Conservation (phyloP, 1,139 yeast species). For the Pichia kudriavzevii region DNA sequence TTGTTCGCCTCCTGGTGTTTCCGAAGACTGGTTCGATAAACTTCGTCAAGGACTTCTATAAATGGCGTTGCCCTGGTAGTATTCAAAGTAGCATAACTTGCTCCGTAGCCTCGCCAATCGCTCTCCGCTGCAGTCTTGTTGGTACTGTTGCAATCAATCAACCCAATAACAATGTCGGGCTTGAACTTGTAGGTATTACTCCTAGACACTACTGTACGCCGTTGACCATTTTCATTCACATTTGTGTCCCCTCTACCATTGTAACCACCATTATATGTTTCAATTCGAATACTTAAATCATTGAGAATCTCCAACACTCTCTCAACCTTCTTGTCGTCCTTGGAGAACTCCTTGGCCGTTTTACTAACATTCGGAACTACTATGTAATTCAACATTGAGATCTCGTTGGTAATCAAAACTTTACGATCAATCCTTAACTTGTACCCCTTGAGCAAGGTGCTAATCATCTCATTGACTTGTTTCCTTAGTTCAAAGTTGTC, state of each 20-base stretch:
- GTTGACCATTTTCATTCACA: too few species aligned
- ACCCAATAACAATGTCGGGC: conserved; percentile 8
- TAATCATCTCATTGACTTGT: conserved; percentile 15
- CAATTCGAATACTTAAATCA: conserved; percentile 4
- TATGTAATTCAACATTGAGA: conserved; percentile 43
- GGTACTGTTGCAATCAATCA: conserved; percentile 4
- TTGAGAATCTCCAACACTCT: conserved; percentile 5
- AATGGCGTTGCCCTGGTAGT: conserved; percentile 7
- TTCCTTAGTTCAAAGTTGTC: conserved; percentile 20
- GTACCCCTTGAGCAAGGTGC: conserved; percentile 7
- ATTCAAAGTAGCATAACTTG: too few species aligned
- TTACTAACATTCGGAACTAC: conserved; percentile 32
- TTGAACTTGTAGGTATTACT: conserved; percentile 6
- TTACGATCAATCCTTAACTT: conserved; percentile 2
- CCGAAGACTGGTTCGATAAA: too few species aligned
- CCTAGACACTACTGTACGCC: too few species aligned
- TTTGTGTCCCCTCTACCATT: not conserved
- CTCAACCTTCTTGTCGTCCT: conserved; percentile 11
- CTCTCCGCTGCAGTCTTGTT: conserved; percentile 8
- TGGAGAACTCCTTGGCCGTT: conserved; percentile 24
- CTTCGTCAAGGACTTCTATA: conserved; percentile 4
- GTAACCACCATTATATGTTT: not conserved
- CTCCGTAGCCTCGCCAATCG: too few species aligned
- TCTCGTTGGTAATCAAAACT: conserved; percentile 23
- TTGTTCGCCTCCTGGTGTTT: not conserved